Evolutionary conservation across 257 asterid species (phyloP).

Genomic region (Orobanche coerulescens): DNA sequence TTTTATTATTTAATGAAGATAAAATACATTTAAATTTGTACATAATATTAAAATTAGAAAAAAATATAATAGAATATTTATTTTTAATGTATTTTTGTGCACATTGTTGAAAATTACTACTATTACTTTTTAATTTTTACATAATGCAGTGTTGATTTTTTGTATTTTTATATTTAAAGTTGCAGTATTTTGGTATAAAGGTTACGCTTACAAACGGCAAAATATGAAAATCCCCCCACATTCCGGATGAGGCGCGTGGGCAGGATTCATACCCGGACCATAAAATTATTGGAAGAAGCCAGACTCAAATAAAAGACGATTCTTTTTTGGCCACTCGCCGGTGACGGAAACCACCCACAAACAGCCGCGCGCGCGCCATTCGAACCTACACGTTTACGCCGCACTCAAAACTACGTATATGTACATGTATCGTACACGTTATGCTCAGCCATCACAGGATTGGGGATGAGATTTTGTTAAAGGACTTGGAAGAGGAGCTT

Average conservation of each 20-base stretch:
- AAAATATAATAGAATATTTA: too few species aligned
- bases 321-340: constrained; percentile 34
- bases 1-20: too few species aligned
- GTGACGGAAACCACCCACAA: constrained; percentile 32
- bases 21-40: too few species aligned
- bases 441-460: constrained; percentile 23
- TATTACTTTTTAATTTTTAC: too few species aligned
- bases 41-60: too few species aligned
- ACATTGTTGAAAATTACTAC: too few species aligned
- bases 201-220: too few species aligned
- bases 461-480: constrained; percentile 18
- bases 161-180: too few species aligned
- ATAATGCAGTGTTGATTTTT: too few species aligned
- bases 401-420: background rate
- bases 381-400: constrained; percentile 1
- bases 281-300: constrained; percentile 26
- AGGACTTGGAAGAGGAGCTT: constrained; percentile 30
- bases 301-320: constrained; percentile 26
- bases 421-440: constrained; percentile 2
- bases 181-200: too few species aligned
- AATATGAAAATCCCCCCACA: constrained; percentile 11
- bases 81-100: too few species aligned
- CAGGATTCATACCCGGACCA: background rate
- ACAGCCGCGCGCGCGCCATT: constrained; percentile 23
- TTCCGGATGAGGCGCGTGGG: constrained; percentile 25